These are phyloP conservation scores for Penicillium antarcticum DNA, from an alignment of 495 filamentous ascomycete genomes.

Conservation along the genomic window DNA sequence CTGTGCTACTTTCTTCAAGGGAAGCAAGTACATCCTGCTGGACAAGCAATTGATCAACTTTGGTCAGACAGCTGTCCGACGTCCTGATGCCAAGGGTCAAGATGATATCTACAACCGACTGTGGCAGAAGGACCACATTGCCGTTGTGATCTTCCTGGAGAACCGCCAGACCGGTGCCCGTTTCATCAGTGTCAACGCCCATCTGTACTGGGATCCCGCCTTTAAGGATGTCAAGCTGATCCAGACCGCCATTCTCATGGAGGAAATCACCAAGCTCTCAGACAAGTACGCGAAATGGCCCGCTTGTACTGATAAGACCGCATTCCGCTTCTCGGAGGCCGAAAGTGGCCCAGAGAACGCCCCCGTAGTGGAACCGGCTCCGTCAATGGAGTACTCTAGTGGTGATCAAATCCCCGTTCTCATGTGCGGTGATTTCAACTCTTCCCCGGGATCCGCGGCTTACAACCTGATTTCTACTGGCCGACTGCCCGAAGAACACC, in stretches of 20 bases:
- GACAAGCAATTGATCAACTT: conserved; percentile 94
- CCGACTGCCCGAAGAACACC: conserved; percentile 64
- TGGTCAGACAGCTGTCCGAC: conserved; percentile 82
- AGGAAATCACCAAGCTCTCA: conserved; percentile 76
- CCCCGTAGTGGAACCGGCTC: conserved; percentile 51
- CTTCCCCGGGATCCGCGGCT: conserved; percentile 74
- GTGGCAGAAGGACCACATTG: conserved; percentile 97
- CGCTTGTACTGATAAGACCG: conserved; percentile 73
- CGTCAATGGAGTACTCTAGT: conserved; percentile 73
- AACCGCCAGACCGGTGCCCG: conserved; percentile 82
- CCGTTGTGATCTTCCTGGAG: conserved; percentile 84
- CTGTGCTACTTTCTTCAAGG: conserved; percentile 95
- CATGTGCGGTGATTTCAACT: conserved; percentile 96
- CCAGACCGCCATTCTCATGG: conserved; percentile 92
- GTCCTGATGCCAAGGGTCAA: conserved; percentile 91
- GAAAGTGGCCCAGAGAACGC: conserved; percentile 54
- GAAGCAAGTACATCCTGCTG: conserved; percentile 82
- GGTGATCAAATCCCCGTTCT: conserved; percentile 86
- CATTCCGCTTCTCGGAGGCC: conserved; percentile 60
- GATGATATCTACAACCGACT: conserved; percentile 96
- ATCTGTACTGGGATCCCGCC: conserved; percentile 89
- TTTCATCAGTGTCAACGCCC: conserved; percentile 87
- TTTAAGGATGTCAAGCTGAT: conserved; percentile 92
- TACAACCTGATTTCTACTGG: conserved; percentile 84
- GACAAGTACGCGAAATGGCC: conserved; percentile 77